These are phyloP conservation scores for Ramalina peruviana DNA, from an alignment of 495 filamentous ascomycete species.

Conservation along the genomic window DNA sequence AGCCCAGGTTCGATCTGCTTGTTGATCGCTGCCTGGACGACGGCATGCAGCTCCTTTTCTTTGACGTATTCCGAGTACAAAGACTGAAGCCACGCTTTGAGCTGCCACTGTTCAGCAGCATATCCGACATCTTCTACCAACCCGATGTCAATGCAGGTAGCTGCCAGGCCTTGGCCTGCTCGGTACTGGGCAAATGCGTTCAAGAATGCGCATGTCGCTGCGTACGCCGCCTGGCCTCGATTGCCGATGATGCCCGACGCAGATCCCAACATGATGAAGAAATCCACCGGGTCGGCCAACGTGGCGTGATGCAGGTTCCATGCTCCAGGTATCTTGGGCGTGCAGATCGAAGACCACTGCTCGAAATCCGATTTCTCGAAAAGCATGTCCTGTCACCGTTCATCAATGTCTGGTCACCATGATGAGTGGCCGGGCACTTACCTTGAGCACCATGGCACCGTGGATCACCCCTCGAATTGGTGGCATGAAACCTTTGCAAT, in stretches of 20 bases:
- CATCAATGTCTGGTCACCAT: not conserved
- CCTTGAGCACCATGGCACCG: constrained; percentile 24
- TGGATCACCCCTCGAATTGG: constrained; percentile 28
- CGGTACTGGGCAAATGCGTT: constrained; percentile 19
- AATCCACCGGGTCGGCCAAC: constrained; percentile 15
- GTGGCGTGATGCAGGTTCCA: constrained; percentile 11
- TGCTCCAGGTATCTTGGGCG: constrained; percentile 9
- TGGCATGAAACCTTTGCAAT: constrained; percentile 9
- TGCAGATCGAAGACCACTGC: constrained; percentile 19
- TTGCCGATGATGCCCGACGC: constrained; percentile 15
- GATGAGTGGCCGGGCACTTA: not conserved
- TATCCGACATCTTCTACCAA: constrained; percentile 43
- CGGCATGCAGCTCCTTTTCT: constrained; percentile 21
- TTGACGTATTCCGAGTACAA: constrained; percentile 17
- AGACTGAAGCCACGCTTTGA: constrained; percentile 7
- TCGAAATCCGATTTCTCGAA: constrained; percentile 19
- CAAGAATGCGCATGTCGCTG: constrained; percentile 18
- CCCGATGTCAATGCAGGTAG: constrained; percentile 39
- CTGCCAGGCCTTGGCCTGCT: constrained; percentile 10
- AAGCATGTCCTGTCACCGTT: constrained; percentile 11
- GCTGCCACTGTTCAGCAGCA: constrained; percentile 1
- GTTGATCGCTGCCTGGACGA: constrained; percentile 1
- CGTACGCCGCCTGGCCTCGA: constrained; percentile 18
- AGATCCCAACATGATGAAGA: constrained; percentile 25
- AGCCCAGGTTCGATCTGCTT: not conserved